A percentile compares a stretch with the other conserved stretches of the same genome.
Conservation (phyloP, 176 grass and related monocot species). For the Canna indica region DNA sequence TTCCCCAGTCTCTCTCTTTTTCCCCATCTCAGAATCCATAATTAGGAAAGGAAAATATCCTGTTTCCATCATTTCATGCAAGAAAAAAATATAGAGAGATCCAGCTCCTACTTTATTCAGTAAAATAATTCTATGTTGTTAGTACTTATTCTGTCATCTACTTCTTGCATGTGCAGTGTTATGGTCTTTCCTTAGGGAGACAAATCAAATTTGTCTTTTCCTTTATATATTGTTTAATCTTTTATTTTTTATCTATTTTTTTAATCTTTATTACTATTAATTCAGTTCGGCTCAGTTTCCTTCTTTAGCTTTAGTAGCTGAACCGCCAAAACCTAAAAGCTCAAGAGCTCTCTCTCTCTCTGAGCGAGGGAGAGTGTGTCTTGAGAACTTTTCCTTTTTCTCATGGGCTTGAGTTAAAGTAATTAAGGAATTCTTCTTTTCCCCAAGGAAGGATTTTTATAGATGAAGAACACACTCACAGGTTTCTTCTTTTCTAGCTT, state of each 20-base stretch:
- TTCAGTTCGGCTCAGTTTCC: neutral
- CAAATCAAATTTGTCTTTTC: constrained; percentile 5
- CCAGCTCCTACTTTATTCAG: neutral
- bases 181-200: constrained; percentile 14
- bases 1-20: neutral
- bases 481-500: too few relatives aligned
- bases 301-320: constrained; percentile 22
- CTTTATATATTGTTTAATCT: neutral
- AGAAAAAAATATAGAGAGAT: neutral
- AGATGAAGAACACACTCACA: constrained; percentile 23
- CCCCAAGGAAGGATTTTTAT: constrained; percentile 27
- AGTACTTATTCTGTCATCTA: neutral
- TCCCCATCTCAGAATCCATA: neutral
- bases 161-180: neutral
- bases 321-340: constrained; percentile 8
- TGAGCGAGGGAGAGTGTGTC: too few relatives aligned
- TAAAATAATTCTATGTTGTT: neutral
- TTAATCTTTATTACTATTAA: neutral
- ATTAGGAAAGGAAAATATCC: neutral
- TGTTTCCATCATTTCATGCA: constrained; percentile 18
- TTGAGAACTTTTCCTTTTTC: constrained; percentile 35
- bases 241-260: constrained; percentile 8
- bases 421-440: constrained; percentile 25
- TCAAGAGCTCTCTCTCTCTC: constrained; percentile 3
- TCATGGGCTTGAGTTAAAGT: constrained; percentile 53